phyloP scores from a whole-genome alignment of 352 stramenopile species.

The Globisporangium spiculum region DNA sequence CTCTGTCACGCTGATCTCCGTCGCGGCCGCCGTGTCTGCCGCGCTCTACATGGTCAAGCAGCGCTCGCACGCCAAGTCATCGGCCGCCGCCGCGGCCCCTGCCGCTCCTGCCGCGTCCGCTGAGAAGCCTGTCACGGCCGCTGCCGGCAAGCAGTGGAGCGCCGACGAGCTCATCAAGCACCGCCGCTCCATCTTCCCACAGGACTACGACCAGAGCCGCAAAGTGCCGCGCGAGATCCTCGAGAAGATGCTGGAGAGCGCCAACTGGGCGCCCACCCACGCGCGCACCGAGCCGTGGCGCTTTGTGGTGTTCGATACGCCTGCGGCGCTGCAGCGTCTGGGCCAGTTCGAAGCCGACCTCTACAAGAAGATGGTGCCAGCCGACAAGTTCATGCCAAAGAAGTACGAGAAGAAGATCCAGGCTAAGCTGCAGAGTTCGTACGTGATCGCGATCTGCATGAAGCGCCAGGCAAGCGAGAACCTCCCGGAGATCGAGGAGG shows the following conservation, averaged over 20 bases:
- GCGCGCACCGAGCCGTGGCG: slow-evolving; percentile 78
- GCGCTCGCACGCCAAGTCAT: slow-evolving; percentile 20
- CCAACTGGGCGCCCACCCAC: slow-evolving; percentile 83
- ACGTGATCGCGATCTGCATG: slow-evolving; percentile 86
- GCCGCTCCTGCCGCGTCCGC: slow-evolving; percentile 4
- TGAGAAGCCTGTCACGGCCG: slow-evolving; percentile 19
- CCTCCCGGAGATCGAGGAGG: slow-evolving; percentile 79
- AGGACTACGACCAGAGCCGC: slow-evolving; percentile 55
- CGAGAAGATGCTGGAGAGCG: slow-evolving; percentile 69
- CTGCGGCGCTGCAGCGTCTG: slow-evolving; percentile 47
- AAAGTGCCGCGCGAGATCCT: slow-evolving; percentile 54
- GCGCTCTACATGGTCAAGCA: slow-evolving; percentile 41
- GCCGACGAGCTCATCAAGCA: slow-evolving; percentile 73
- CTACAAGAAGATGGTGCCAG: slow-evolving; percentile 66
- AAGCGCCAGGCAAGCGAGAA: slow-evolving; percentile 82
- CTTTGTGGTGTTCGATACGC: slow-evolving; percentile 66
- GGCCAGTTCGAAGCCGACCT: slow-evolving; percentile 60
- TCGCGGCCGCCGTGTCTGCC: slow-evolving; percentile 30
- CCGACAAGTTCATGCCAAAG: slow-evolving; percentile 66
- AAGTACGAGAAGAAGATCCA: slow-evolving; percentile 81
- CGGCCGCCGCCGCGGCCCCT: background rate
- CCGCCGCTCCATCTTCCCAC: slow-evolving; percentile 72
- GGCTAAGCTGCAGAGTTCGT: slow-evolving; percentile 63
- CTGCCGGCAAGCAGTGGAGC: slow-evolving; percentile 45
- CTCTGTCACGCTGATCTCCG: slow-evolving; percentile 27